phyloP scores from a whole-genome alignment of 75 land plant genomes.

The Selaginella tamariscina region DNA sequence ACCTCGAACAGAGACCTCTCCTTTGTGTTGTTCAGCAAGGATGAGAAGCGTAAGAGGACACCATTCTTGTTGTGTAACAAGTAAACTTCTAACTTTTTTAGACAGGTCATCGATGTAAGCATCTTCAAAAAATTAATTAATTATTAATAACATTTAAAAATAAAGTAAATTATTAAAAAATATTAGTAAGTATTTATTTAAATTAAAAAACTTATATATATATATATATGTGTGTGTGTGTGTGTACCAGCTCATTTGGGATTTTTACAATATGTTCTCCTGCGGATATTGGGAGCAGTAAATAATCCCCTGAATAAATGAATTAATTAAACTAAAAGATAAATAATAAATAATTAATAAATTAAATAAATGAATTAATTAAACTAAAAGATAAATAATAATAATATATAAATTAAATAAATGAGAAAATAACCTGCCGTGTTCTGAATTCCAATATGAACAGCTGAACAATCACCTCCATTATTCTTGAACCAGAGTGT shows the following conservation, averaged over 20 bases:
- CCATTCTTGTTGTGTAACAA: not conserved
- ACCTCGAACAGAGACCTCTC: not conserved
- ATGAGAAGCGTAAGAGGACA: constrained; percentile 1
- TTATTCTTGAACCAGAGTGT: not conserved
- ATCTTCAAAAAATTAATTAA: not conserved
- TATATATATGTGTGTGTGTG: too few relatives aligned
- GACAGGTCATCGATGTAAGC: not conserved
- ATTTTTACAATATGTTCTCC: not conserved
- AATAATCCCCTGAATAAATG: not conserved
- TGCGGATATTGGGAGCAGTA: not conserved
- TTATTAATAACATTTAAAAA: too few relatives aligned
- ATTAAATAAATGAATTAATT: not conserved
- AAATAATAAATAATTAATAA: not conserved
- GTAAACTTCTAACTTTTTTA: too few relatives aligned
- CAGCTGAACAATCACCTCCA: not conserved
- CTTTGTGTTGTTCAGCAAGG: not conserved
- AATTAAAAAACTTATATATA: not conserved
- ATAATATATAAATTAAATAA: not conserved
- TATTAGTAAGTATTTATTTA: not conserved
- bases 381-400: not conserved
- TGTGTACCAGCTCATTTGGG: not conserved
- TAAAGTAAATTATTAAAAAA: too few relatives aligned
- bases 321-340: not conserved
- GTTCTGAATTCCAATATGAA: not conserved
- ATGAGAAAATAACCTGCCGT: not conserved